These are phyloP conservation scores for Russula brevipes DNA, from an alignment of 768 basidiomycete genomes.

Conservation along the genomic window DNA sequence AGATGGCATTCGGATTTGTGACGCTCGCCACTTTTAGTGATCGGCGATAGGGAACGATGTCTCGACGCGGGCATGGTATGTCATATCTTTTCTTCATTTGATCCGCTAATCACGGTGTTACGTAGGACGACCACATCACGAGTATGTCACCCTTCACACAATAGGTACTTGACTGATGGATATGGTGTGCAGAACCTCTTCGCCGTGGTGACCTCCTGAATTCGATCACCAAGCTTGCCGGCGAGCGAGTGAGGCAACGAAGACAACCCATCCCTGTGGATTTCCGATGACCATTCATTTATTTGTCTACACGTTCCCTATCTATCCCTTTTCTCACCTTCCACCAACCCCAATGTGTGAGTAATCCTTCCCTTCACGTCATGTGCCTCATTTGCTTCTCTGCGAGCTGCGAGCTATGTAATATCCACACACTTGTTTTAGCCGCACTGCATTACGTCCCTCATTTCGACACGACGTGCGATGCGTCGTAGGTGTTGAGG, in stretches of 20 bases:
- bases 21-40: slow-evolving; percentile 49
- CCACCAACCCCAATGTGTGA: neutral
- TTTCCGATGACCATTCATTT: slow-evolving; percentile 1
- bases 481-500: neutral
- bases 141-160: slow-evolving; percentile 44
- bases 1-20: neutral
- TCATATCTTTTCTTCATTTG: neutral
- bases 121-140: slow-evolving; percentile 71
- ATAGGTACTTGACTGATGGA: neutral
- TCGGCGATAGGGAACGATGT: slow-evolving; percentile 76
- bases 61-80: slow-evolving; percentile 64
- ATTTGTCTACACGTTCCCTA: neutral
- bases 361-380: neutral
- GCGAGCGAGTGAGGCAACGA: slow-evolving; percentile 43
- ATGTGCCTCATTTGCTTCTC: neutral
- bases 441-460: neutral
- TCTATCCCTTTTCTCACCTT: neutral
- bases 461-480: neutral
- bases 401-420: neutral
- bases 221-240: slow-evolving; percentile 74
- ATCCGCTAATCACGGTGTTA: slow-evolving; percentile 1
- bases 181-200: slow-evolving; percentile 53
- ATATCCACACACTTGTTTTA: neutral
- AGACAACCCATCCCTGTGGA: slow-evolving; percentile 12
- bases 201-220: slow-evolving; percentile 75